These are phyloP conservation scores for Gracilaria caudata DNA, from an alignment of 23 red algal genomes.

Conservation along the genomic window DNA sequence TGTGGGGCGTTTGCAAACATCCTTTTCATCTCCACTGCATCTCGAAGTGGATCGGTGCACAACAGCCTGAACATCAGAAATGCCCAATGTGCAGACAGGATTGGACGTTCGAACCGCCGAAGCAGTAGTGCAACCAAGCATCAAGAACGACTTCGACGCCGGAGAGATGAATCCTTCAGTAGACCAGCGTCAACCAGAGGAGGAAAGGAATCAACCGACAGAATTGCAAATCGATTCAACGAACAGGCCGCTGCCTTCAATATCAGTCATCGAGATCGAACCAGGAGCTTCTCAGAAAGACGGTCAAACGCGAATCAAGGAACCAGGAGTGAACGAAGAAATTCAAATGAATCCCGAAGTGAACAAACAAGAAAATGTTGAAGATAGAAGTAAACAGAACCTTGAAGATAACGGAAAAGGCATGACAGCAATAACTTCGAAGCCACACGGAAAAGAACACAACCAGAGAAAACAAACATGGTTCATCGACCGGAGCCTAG, in stretches of 20 bases:
- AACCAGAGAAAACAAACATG: neutral
- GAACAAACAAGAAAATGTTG: neutral
- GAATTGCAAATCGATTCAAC: neutral
- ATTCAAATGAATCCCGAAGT: neutral
- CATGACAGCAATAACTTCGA: neutral
- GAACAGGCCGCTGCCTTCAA: neutral
- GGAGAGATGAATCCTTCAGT: neutral
- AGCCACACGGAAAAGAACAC: neutral
- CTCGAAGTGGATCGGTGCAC: conserved; percentile 83
- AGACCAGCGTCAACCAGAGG: neutral
- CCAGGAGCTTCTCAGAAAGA: neutral
- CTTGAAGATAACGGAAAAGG: neutral
- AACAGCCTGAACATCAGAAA: conserved; percentile 51
- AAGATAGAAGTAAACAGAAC: neutral
- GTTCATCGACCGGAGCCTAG: neutral
- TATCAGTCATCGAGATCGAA: neutral
- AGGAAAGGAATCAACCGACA: neutral
- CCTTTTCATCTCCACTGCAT: conserved; percentile 97
- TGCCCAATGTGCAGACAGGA: conserved; percentile 94
- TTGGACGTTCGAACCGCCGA: conserved; percentile 76
- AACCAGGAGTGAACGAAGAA: neutral
- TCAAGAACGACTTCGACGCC: neutral
- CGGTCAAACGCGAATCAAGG: neutral
- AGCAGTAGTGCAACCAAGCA: neutral
- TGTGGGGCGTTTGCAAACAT: conserved; percentile 86